Evolutionary conservation across 768 basidiomycete species (phyloP), one percentile per base, ranked within the genome.

Genomic region (Baorangia bicolor): DNA sequence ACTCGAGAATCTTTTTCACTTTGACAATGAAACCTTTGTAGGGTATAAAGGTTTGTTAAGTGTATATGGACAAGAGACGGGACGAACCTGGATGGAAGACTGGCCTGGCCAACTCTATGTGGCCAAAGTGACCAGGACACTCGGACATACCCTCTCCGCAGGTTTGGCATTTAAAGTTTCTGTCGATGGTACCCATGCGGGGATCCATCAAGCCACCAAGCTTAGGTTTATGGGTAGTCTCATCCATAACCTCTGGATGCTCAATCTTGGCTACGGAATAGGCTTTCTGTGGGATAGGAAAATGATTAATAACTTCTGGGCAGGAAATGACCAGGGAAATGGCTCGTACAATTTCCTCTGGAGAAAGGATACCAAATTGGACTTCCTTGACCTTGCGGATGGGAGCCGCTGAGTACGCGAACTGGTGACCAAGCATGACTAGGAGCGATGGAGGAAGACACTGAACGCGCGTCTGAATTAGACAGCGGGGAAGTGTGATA

Each of bases 121-220:
- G 95, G 52, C 97, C 97, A 77, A 99, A 99, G 73, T 98, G 97
- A 48, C 97, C 97, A 27, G 97, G 95, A 77, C 97, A 99, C 72
- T 98, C 97, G 18, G 94, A 88, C 95, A 98, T 98, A n/a, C 95
- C 96, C 81, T 99, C 97, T 62, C 94, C 95, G 73, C 97, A 98
- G 28, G 97, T 98, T 78, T 98, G 94, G 72, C 97, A 99, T 78
- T 98, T 98, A 78, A 96, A 95, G 72, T 95, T 94, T 63, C 94
- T 82, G 78, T 95, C 94, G 65, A 95, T 96, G 28, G 94, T 99
- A 37, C 97, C 97, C 90, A 98, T 93, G 56, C 93, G 86, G 48
- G 95, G 93, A 76, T 99, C 97, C 90, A 96, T 96, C 68, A 99
- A 78, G 43, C 97, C 97, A 45, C 94, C 94, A 25, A 85, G 78